phyloP scores from a whole-genome alignment of 2,329 filamentous ascomycete genomes.

The Talaromyces marneffei region DNA sequence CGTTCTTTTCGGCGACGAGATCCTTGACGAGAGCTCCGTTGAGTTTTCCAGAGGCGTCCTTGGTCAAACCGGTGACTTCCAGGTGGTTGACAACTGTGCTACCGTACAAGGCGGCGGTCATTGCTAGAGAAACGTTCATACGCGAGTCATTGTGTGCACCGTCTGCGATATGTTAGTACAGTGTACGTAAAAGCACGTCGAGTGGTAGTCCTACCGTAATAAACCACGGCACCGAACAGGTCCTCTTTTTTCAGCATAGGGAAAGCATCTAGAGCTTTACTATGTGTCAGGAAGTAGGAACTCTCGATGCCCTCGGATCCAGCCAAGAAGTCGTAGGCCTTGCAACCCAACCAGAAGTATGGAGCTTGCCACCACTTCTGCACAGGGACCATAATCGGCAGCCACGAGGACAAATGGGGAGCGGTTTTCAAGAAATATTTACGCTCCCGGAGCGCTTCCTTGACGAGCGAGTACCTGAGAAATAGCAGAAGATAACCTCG shows the following conservation, averaged over 20 bases:
- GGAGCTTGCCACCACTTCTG: constrained; percentile 80
- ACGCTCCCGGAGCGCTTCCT: constrained; percentile 74
- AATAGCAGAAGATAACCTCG: background rate
- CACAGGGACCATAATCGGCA: constrained; percentile 77
- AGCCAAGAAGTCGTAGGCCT: constrained; percentile 78
- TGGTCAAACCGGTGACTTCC: constrained; percentile 70
- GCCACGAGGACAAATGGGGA: constrained; percentile 71
- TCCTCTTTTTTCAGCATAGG: constrained; percentile 80
- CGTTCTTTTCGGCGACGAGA: constrained; percentile 59
- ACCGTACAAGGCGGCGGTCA: constrained; percentile 84
- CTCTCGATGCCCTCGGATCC: constrained; percentile 82
- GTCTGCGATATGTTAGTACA: constrained; percentile 43
- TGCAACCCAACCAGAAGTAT: constrained; percentile 65
- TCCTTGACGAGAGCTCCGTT: constrained; percentile 71
- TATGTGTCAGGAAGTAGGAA: constrained; percentile 81
- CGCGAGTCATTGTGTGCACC: constrained; percentile 87
- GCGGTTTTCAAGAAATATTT: constrained; percentile 79
- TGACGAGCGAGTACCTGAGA: constrained; percentile 60
- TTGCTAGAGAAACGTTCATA: constrained; percentile 84
- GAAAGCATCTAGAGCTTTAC: constrained; percentile 79
- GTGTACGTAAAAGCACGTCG: background rate
- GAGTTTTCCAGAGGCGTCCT: constrained; percentile 65
- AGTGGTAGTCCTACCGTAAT: constrained; percentile 57
- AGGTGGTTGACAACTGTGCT: constrained; percentile 77
- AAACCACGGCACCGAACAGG: constrained; percentile 75